A percentile compares a stretch with the other conserved stretches of the same genome.
These are phyloP conservation scores for Raddia distichophylla DNA, from an alignment of 176 grass and related monocot genomes.

Conservation along the genomic window DNA sequence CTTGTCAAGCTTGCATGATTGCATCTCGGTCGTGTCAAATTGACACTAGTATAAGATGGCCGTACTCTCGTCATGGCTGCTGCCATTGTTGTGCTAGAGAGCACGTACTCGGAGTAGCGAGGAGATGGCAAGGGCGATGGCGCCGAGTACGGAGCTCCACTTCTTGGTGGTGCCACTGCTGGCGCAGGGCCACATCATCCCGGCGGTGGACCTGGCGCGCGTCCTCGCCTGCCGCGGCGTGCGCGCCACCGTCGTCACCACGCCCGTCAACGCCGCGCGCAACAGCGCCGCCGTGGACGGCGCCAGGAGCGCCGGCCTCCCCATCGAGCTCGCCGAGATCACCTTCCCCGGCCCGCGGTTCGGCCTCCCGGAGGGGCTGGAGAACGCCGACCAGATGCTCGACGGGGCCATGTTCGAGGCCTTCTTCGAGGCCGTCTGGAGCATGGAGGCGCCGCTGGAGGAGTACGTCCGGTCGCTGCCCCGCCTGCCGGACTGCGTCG, in stretches of 20 bases:
- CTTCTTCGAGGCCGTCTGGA: slow-evolving; percentile 38
- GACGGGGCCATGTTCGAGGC: background rate
- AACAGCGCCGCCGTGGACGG: slow-evolving; percentile 31
- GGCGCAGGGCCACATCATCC: slow-evolving; percentile 65
- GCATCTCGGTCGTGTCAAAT: background rate
- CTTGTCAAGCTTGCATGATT: too few species aligned
- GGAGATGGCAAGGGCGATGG: background rate
- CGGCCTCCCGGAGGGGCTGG: slow-evolving; percentile 48
- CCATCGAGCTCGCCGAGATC: slow-evolving; percentile 48
- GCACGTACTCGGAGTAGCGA: background rate
- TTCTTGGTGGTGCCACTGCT: slow-evolving; percentile 55
- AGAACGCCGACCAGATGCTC: slow-evolving; percentile 35
- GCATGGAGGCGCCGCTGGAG: slow-evolving; percentile 42
- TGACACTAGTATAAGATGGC: background rate
- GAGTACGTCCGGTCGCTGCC: slow-evolving; percentile 34
- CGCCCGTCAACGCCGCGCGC: slow-evolving; percentile 52
- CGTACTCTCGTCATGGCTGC: background rate
- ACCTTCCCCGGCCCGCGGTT: slow-evolving; percentile 18
- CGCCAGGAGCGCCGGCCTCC: slow-evolving; percentile 18
- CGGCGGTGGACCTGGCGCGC: slow-evolving; percentile 54
- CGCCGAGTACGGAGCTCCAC: slow-evolving; percentile 24
- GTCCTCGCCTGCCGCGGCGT: slow-evolving; percentile 48
- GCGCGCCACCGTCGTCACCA: slow-evolving; percentile 48
- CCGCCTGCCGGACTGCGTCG: slow-evolving; percentile 21
- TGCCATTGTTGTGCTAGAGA: background rate